Base-by-base conservation (phyloP, 306 rosid genomes). In the Heteromeles arbutifolia region DNA sequence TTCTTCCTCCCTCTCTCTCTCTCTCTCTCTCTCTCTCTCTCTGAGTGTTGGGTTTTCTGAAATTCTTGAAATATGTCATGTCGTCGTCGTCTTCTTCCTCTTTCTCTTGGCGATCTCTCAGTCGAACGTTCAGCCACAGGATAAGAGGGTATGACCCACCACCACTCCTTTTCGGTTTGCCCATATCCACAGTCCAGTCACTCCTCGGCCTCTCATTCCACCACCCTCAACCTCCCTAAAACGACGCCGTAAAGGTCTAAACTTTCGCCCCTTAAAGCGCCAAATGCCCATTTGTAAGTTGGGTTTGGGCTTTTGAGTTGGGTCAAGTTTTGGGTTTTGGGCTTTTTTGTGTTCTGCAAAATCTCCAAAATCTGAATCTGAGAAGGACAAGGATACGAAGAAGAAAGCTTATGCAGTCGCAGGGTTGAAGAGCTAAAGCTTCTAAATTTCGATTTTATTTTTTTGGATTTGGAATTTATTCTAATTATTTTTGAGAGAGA, bases 121-220 rank as follows among this genome's bases (percentile, higher is more conserved):
- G 77, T 85, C 86, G 71, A 52, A 78, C 78, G 6, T 61, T 74
- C 18, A 24, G 61, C 82, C 28, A 48, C 8, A 31, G 76, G 99
- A 95, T 92, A 95, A 95, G 97, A 82, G 83, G 76, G 8, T 26
- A 28, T 41, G 86, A 78, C 89, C 86, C 87, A 75, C 85, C 43
- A 17, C 68, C 2, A 75, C 83, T 78, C 22, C 34, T 9, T 63
- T 28, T 19, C 10, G 43, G 12, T 17, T 64, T 64, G n/a, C 34
- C 34, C 0, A 31, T 31, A 31, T 64, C 68, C 68, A 31, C 25
- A 64, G 44, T 64, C 25, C 13, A 17, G 11, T 3, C 7, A 4
- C 79, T 77, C 87, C 88, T 48, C 85, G 81, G 62, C 90, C 93
- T 79, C 89, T 74, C 90, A 68, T 83, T 85, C 75, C 57, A 50